Base-by-base conservation (phyloP, 768 basidiomycete species). In the Chalciporus sphaerocephalus region DNA sequence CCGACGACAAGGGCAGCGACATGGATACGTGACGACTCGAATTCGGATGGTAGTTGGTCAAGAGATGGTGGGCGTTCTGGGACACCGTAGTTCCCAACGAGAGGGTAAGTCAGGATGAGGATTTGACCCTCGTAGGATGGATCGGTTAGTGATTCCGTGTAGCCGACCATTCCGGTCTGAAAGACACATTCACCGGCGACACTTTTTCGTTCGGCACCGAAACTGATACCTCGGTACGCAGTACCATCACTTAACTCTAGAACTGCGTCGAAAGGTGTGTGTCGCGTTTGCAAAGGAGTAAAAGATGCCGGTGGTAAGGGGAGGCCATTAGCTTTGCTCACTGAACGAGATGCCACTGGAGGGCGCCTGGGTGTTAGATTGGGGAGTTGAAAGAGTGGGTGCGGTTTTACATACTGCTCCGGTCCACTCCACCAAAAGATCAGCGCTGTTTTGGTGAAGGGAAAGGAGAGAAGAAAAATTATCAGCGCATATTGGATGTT, bases 131-230 rank as follows among this genome's bases (percentile, higher is more conserved):
- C 85, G 69, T 99, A 99, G 2, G 95, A 98, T 16, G 96, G 96
- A 66, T 98, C 96, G 36, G 96, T 99, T 56, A 98, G 73, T 16
- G 95, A 97, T 61, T 98, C 96, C 28, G 92, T 92, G 68, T 99
- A 99, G 23, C 96, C 96, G 46, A 98, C 93, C 95, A 99, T 98
- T 45, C 96, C 96, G 32, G 96, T 99, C 74, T 97, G 95, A 72
- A 99, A 99, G 61, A 99, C 96, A 67, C 96, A 98, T 79, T 99
- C 96, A 57, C 96, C 96, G 15, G 95, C 79, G 24, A 95, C 76
- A 61, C 90, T 93, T 69, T 92, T 94, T 37, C 78, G 80, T 57
- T 91, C 79, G 4, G 92, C 92, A 59, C 96, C 96, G 61, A 99
- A 98, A 60, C 87, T 92, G 64, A 88, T 83, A 27, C 96, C 96